A percentile compares a stretch with the other conserved stretches of the same genome.
phyloP scores from a whole-genome alignment of 75 land plant genomes.

The Pinus tabuliformis region DNA sequence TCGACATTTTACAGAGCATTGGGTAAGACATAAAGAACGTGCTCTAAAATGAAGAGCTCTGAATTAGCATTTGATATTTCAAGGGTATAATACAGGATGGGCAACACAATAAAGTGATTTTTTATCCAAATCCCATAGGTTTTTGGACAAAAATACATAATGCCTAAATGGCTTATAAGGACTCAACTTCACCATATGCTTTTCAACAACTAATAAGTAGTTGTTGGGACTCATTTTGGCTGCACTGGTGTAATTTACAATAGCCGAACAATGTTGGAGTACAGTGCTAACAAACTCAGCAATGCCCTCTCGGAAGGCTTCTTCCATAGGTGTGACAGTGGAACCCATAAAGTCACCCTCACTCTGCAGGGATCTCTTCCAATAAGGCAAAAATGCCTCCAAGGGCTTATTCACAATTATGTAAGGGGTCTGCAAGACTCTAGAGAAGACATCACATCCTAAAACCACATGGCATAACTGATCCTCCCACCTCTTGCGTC shows the following conservation, averaged over 20 bases:
- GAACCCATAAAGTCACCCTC: not conserved
- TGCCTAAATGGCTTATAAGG: conserved; percentile 63
- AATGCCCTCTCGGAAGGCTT: not conserved
- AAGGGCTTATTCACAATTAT: not conserved
- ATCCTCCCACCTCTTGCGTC: too few species aligned
- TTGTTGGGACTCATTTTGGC: conserved; percentile 38
- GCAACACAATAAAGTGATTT: conserved; percentile 52
- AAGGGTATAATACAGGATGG: conserved; percentile 36
- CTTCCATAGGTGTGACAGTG: not conserved
- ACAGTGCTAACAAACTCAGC: conserved; percentile 15
- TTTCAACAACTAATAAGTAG: conserved; percentile 21
- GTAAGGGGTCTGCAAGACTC: not conserved
- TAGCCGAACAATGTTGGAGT: conserved; percentile 25
- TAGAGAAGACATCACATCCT: not conserved
- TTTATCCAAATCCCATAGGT: conserved; percentile 20
- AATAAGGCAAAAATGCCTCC: not conserved
- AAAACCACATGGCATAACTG: conserved; percentile 2
- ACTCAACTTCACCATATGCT: conserved; percentile 29
- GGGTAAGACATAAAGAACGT: not conserved
- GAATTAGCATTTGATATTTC: conserved; percentile 8
- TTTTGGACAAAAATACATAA: conserved; percentile 26
- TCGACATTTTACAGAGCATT: too few species aligned
- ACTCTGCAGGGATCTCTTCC: not conserved
- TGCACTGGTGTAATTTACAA: conserved; percentile 37
- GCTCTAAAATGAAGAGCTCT: not conserved